A percentile compares a stretch with the other conserved stretches of the same genome.
Conservation (phyloP, 768 basidiomycete species). For the Lentinula edodes region DNA sequence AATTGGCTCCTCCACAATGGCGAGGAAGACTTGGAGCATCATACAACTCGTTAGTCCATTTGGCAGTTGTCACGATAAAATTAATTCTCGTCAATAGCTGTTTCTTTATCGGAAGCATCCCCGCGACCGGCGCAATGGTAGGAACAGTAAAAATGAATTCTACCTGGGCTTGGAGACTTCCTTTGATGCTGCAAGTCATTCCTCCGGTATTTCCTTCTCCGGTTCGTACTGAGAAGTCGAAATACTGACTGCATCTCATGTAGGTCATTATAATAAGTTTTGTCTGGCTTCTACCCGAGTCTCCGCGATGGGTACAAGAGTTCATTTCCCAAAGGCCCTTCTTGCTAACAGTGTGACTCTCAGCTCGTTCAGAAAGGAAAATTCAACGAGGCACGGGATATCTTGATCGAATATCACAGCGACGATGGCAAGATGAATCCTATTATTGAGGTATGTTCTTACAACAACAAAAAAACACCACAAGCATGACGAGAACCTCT, state of each 20-base stretch:
- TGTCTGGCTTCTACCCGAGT: slow-evolving; percentile 30
- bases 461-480: too few species aligned
- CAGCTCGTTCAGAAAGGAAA: slow-evolving; percentile 25
- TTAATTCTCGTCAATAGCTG: slow-evolving; percentile 25
- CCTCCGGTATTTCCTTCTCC: slow-evolving; percentile 12
- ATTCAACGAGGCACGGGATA: slow-evolving; percentile 23
- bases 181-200: slow-evolving; percentile 44
- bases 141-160: slow-evolving; percentile 38
- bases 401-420: slow-evolving; percentile 22
- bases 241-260: background rate
- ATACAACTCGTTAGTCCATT: slow-evolving; percentile 29
- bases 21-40: slow-evolving; percentile 38
- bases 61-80: slow-evolving; percentile 9
- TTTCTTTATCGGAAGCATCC: slow-evolving; percentile 19
- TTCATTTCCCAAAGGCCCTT: background rate
- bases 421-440: slow-evolving; percentile 19
- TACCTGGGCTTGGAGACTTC: slow-evolving; percentile 59
- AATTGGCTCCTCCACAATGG: slow-evolving; percentile 20
- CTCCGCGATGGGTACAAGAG: slow-evolving; percentile 13
- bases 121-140: slow-evolving; percentile 14
- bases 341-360: slow-evolving; percentile 12
- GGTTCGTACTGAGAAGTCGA: background rate
- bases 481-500: background rate
- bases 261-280: slow-evolving; percentile 31
- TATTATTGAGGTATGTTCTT: slow-evolving; percentile 15